These are phyloP conservation scores for Paramecium primaurelia DNA, from an alignment of 73 alveolate species.

Conservation along the genomic window DNA sequence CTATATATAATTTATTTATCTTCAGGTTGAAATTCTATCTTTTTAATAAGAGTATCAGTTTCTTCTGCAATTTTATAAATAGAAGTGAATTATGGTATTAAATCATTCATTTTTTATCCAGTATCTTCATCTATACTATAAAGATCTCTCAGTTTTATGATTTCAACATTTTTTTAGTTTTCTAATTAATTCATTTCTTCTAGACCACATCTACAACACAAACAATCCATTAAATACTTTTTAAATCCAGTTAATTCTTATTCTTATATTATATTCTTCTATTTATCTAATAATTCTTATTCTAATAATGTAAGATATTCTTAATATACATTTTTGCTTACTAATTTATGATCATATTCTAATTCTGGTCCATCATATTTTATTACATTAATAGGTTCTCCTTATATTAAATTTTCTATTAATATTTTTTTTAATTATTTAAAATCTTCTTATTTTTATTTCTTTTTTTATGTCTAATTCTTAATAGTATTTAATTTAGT, in stretches of 20 bases:
- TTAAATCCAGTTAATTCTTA: not conserved
- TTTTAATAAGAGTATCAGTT: not conserved
- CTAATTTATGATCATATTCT: not conserved
- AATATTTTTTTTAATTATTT: not conserved
- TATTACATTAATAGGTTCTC: not conserved
- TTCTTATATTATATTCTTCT: not conserved
- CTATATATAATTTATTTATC: not conserved
- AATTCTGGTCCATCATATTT: not conserved
- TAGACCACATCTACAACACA: conserved; percentile 21
- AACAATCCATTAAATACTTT: not conserved
- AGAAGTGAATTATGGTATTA: not conserved
- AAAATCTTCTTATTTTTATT: not conserved
- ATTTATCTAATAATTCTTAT: not conserved
- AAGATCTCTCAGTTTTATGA: not conserved
- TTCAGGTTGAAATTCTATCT: not conserved
- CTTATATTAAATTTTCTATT: not conserved
- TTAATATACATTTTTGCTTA: not conserved
- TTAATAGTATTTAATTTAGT: not conserved
- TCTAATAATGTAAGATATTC: not conserved
- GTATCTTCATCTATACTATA: not conserved
- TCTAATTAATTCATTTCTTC: conserved; percentile 1
- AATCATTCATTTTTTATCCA: not conserved
- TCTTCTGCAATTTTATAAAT: not conserved
- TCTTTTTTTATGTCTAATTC: not conserved
- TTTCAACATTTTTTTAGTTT: not conserved